Base-by-base conservation (phyloP, 2,329 filamentous ascomycete genomes). In the Paradendryphiella salina region DNA sequence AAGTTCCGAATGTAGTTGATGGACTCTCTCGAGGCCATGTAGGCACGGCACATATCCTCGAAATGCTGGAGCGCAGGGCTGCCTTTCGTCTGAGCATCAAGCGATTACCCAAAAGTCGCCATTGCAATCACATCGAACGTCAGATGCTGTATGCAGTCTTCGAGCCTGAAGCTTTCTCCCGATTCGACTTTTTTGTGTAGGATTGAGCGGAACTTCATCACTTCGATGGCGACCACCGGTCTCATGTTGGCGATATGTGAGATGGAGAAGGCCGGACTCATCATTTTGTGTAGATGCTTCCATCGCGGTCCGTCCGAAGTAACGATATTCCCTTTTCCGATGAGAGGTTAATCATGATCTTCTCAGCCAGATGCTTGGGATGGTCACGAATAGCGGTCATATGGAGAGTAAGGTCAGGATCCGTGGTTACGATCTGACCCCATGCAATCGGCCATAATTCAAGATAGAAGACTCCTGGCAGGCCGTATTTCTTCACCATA, bases 371-470 rank as follows among this genome's bases (percentile, higher is more conserved):
- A 46, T 73, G 70, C 38, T 73, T 74, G 14, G 68, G 68, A 31
- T 70, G 62, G 17, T 65, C 67, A 14, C 66, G 63, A 15, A 59
- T 32, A 10, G 71, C 65, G 1, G 72, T 75, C 40, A 77, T 57
- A 20, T 78, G 63, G 3, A 71, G 59, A 8, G 71, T 64, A 29
- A 75, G 54, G n/a, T 75, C 70, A 5, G 73, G 68, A 44, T 75
- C 69, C 15, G 69, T 66, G 2, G 77, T 66, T 8, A 75, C 60
- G n/a, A 67, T 29, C 10, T 65, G 57, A 13, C 49, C 44, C 5
- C 59, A 62, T 2, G 64, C 67, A 5, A 75, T 33, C 0, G 77
- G 77, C 76, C 76, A 80, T 2, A 75, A 48, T 52, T 80, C 77
- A 4, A 79, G 43, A 52, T 78, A 79, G 59, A 75, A 79, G 20